phyloP scores from a whole-genome alignment of 176 grass and related monocot species.

The Cocos nucifera region DNA sequence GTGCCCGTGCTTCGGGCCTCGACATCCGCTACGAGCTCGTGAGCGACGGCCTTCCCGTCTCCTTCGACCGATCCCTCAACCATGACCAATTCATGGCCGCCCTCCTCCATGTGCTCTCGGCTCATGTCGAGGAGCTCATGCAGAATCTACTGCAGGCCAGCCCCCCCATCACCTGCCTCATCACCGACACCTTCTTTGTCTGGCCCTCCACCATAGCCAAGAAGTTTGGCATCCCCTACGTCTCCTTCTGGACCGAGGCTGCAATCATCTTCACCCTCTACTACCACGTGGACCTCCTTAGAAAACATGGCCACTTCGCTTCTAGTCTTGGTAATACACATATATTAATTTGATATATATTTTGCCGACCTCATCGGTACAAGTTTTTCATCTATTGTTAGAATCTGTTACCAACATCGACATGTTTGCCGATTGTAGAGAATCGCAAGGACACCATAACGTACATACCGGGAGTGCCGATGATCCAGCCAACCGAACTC shows the following conservation, averaged over 20 bases:
- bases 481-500: conserved; percentile 56
- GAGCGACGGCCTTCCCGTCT: conserved; percentile 46
- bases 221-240: conserved; percentile 37
- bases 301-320: conserved; percentile 38
- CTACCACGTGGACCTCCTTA: conserved; percentile 50
- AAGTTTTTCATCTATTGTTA: too few relatives aligned
- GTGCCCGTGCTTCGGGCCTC: conserved; percentile 10
- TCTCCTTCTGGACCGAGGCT: conserved; percentile 70
- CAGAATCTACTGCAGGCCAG: conserved; percentile 25
- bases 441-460: conserved; percentile 54
- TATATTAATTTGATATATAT: not conserved
- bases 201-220: conserved; percentile 48
- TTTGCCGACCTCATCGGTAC: too few relatives aligned
- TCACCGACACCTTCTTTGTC: conserved; percentile 56
- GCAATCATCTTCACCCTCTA: conserved; percentile 56
- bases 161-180: conserved; percentile 38
- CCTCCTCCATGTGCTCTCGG: conserved; percentile 38
- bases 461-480: conserved; percentile 56
- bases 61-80: conserved; percentile 39
- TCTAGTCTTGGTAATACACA: conserved; percentile 19
- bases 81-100: conserved; percentile 53
- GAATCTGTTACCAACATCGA: too few relatives aligned
- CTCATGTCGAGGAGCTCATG: conserved; percentile 65
- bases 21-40: conserved; percentile 52
- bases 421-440: conserved; percentile 22